Conservation (phyloP, 306 rosid genomes). For the Sesbania bispinosa region DNA sequence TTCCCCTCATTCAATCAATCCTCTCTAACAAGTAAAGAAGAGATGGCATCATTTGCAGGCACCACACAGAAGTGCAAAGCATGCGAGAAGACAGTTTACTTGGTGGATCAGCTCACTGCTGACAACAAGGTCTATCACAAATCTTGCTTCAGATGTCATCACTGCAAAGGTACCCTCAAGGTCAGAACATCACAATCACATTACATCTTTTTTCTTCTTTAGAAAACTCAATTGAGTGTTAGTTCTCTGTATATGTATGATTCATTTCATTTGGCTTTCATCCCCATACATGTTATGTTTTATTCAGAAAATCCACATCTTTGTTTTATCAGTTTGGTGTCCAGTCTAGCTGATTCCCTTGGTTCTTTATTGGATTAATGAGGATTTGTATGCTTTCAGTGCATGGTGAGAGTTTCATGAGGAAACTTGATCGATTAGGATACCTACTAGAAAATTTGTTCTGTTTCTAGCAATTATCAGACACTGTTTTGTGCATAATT, state of each 20-base stretch:
- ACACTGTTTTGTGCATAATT: not conserved
- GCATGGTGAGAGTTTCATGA: not conserved
- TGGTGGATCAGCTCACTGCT: slow-evolving; percentile 86
- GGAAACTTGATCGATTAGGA: not conserved
- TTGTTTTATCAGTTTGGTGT: not conserved
- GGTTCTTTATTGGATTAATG: slow-evolving; percentile 13
- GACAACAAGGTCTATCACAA: slow-evolving; percentile 82
- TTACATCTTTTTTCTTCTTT: no score
- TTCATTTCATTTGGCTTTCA: not conserved
- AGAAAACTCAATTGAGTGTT: no score
- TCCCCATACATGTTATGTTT: not conserved
- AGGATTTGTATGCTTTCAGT: not conserved
- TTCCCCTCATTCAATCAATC: slow-evolving; percentile 6
- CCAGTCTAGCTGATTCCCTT: not conserved
- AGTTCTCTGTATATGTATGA: not conserved
- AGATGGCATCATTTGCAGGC: slow-evolving; percentile 84
- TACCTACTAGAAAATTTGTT: not conserved
- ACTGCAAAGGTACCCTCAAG: slow-evolving; percentile 97
- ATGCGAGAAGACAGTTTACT: slow-evolving; percentile 90
- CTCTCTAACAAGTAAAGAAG: no score
- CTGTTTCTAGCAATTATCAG: not conserved
- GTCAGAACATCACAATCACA: no score
- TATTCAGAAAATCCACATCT: not conserved
- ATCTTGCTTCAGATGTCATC: slow-evolving; percentile 92
- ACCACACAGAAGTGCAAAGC: slow-evolving; percentile 90